A percentile compares a stretch with the other conserved stretches of the same genome.
These are phyloP conservation scores for Carnegiea gigantea DNA, from an alignment of 179 eudicot genomes.

Conservation along the genomic window DNA sequence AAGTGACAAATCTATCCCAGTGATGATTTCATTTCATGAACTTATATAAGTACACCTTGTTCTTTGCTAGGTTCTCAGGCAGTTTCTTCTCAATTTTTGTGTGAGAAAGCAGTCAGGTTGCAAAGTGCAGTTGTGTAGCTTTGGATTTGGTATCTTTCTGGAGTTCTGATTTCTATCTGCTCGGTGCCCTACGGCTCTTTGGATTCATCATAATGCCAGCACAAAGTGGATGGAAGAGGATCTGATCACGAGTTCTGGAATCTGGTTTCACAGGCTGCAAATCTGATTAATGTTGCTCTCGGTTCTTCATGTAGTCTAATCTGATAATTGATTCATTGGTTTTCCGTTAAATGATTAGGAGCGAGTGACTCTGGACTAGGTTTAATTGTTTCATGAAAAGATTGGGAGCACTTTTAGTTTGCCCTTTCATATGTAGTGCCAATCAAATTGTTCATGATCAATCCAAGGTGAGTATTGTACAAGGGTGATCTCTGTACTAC, in stretches of 20 bases:
- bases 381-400: not conserved
- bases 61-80: not conserved
- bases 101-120: not conserved
- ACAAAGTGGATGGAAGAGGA: constrained; percentile 14
- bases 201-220: constrained; percentile 7
- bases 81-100: constrained; percentile 8
- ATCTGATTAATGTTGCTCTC: not conserved
- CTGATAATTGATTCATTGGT: not conserved
- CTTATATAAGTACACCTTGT: not conserved
- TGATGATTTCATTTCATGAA: constrained; percentile 12
- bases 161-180: not conserved
- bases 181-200: not conserved
- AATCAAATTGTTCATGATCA: too few relatives aligned
- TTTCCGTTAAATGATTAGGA: not conserved
- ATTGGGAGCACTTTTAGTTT: too few relatives aligned
- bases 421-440: too few relatives aligned
- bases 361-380: not conserved
- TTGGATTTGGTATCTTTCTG: not conserved
- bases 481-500: not conserved
- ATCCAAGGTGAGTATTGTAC: not conserved
- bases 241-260: constrained; percentile 14
- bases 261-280: not conserved
- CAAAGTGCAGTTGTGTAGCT: not conserved
- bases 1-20: not conserved
- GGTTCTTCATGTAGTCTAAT: not conserved